Conservation (phyloP, 441 rosid genomes). For the Corymbia citriodora region DNA sequence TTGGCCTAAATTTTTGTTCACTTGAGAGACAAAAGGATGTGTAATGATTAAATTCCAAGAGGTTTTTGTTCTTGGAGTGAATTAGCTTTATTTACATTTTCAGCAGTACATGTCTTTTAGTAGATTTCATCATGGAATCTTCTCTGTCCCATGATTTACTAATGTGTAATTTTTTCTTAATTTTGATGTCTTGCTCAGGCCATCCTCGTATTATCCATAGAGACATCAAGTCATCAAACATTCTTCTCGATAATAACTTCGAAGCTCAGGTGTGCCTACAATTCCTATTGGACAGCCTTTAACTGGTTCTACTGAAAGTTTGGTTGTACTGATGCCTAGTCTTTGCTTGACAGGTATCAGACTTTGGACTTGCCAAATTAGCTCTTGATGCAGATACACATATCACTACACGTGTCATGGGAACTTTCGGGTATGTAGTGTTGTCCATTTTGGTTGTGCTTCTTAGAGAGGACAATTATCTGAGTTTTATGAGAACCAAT, state of each 20-base stretch:
- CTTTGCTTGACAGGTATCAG: slow-evolving; percentile 72
- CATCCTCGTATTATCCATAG: slow-evolving; percentile 93
- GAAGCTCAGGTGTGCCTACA: slow-evolving; percentile 58
- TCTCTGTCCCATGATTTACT: background rate
- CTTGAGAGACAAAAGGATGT: background rate
- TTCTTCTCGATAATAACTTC: slow-evolving; percentile 82
- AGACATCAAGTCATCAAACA: slow-evolving; percentile 95
- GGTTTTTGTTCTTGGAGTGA: background rate
- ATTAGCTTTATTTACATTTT: background rate
- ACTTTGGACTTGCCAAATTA: slow-evolving; percentile 95
- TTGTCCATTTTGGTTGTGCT: background rate
- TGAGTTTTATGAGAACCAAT: slow-evolving; percentile 3
- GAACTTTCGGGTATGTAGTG: slow-evolving; percentile 84
- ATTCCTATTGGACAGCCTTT: background rate
- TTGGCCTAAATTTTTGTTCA: background rate
- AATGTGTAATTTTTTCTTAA: background rate
- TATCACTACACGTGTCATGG: slow-evolving; percentile 93
- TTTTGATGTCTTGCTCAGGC: slow-evolving; percentile 34
- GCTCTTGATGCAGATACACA: slow-evolving; percentile 85
- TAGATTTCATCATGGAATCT: background rate
- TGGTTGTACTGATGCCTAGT: slow-evolving; percentile 13
- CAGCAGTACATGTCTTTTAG: background rate
- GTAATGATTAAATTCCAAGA: background rate
- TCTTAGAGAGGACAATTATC: background rate
- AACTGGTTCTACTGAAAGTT: background rate